Conservation (phyloP, 2,329 filamentous ascomycete genomes). For the Cercospora berteroae region DNA sequence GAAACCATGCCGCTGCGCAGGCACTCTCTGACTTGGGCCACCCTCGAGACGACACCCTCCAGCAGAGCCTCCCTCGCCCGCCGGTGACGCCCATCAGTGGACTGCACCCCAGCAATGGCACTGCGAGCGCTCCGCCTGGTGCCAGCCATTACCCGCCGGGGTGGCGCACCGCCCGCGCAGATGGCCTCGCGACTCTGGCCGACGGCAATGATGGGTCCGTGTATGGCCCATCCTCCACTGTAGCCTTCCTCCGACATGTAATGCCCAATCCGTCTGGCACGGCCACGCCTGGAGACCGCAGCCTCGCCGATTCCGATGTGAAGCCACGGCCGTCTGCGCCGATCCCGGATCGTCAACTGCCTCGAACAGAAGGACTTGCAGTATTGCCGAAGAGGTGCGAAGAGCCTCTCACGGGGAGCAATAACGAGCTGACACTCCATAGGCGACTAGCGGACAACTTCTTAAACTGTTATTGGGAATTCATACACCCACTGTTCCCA, state of each 20-base stretch:
- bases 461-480: conserved; percentile 31
- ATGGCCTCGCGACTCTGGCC: conserved; percentile 27
- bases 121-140: conserved; percentile 1
- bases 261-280: conserved; percentile 18
- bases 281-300: conserved; percentile 20
- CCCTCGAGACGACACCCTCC: neutral
- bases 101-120: neutral
- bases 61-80: neutral
- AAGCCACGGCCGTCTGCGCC: conserved; percentile 12
- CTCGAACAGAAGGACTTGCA: conserved; percentile 22
- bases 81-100: neutral
- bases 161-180: conserved; percentile 17
- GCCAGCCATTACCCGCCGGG: neutral
- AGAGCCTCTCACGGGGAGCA: neutral
- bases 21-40: conserved; percentile 21
- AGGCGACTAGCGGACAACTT: conserved; percentile 31
- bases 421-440: neutral
- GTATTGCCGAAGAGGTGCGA: conserved; percentile 24
- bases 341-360: conserved; percentile 20
- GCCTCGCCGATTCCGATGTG: conserved; percentile 10
- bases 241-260: conserved; percentile 29
- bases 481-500: conserved; percentile 31
- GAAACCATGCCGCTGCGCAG: conserved; percentile 22
- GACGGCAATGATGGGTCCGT: conserved; percentile 23
- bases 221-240: conserved; percentile 30